phyloP scores from a whole-genome alignment of 23 red algal genomes.

The Gracilaria gracilis region DNA sequence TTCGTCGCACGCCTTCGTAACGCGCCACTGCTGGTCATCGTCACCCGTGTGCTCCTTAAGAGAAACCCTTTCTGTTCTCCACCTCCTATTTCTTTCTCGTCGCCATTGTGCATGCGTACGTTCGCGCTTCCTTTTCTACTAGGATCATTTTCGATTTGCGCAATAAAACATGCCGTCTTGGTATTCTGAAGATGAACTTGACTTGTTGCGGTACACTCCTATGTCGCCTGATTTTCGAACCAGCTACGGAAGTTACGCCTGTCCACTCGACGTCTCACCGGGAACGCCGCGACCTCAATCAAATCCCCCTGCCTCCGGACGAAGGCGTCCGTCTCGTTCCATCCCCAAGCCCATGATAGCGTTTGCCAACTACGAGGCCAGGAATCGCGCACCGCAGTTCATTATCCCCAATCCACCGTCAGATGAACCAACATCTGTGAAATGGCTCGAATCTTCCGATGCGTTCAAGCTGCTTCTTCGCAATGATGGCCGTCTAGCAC shows the following conservation, averaged over 20 bases:
- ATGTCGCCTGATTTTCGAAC: constrained; percentile 30
- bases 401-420: constrained; percentile 1
- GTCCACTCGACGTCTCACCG: neutral
- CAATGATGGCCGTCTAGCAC: neutral
- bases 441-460: constrained; percentile 8
- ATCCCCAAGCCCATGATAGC: constrained; percentile 26
- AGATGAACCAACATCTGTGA: neutral
- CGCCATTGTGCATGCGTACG: neutral
- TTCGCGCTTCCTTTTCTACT: neutral
- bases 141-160: neutral
- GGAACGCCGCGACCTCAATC: neutral
- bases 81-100: neutral
- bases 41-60: neutral
- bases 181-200: constrained; percentile 34
- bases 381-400: neutral
- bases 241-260: neutral
- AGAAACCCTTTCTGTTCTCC: neutral
- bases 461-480: constrained; percentile 14
- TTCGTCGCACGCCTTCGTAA: too few species aligned
- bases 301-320: neutral
- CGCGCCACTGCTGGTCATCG: neutral
- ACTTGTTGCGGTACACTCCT: constrained; percentile 17
- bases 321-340: neutral
- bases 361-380: constrained; percentile 47
- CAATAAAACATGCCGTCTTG: constrained; percentile 21